Base-by-base conservation (phyloP, 1,284 basidiomycete genomes). In the Cryptococcus amylolentus region DNA sequence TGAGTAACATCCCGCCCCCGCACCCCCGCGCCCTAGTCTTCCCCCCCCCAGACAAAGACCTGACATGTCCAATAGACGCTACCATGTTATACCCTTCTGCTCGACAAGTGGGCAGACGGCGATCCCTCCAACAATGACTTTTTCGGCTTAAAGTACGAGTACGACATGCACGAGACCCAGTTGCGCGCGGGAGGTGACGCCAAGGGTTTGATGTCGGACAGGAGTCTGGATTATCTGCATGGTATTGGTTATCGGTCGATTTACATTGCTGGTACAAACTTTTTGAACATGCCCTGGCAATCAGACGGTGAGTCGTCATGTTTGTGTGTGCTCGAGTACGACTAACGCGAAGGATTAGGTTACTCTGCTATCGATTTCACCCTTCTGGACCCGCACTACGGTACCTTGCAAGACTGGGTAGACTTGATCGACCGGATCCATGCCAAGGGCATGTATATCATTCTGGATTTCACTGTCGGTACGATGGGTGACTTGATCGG, bases 271-370 rank as follows among this genome's bases (percentile, higher is more conserved):
- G 91, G 91, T 54, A 95, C 91, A 0, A 85, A 87, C 49, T 95
- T 91, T 76, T 61, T 94, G 62, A 94, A 95, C 81, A 92, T 94
- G 91, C 79, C 91, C 18, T 95, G 91, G 91, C 88, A 92, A 75
- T 88, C 91, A 16, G 91, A 95, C 83, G 91, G 89, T 90, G 61
- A 71, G 88, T 82, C 4, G 12, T 42, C 16, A 10, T n/a, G n/a
- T 23, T 46, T 16, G 4, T 26, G 27, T 8, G 16, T 16, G 26
- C 9, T 38, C 13, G 12, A 42, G 8, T 16, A 38, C 56, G n/a
- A 56, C 26, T 43, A 28, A 57, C 10, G 45, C 45, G 4, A 28
- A 8, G 26, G 16, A 28, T 26, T 56, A 91, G 89, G 89, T 76
- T 95, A 94, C 73, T 95, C 91, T 27, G 88, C 91, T 9, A 81